Evolutionary conservation across 768 basidiomycete species (phyloP).

Genomic region (Tylopilus subfusipes): DNA sequence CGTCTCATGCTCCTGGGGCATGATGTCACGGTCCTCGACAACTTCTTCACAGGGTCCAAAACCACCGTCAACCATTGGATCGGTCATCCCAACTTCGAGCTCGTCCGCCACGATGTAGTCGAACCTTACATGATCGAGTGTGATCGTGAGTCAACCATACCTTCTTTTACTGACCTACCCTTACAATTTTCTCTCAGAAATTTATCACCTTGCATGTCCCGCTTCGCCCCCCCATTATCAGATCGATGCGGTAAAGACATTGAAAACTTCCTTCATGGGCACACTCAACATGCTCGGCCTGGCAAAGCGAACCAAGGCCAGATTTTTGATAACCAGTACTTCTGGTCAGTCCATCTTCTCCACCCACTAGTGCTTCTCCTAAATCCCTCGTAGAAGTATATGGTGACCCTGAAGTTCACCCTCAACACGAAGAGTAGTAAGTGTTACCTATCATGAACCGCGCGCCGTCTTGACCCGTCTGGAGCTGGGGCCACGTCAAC

Average conservation of each 20-base stretch:
- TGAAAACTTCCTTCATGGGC: conserved; percentile 98
- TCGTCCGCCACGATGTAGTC: conserved; percentile 96
- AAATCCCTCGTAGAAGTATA: conserved; percentile 71
- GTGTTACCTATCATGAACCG: conserved; percentile 24
- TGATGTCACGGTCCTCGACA: conserved; percentile 95
- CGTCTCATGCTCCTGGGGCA: conserved; percentile 97
- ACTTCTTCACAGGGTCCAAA: conserved; percentile 98
- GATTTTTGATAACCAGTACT: conserved; percentile 94
- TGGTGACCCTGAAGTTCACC: conserved; percentile 97
- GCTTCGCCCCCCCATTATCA: conserved; percentile 98
- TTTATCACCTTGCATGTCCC: conserved; percentile 97
- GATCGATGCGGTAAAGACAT: conserved; percentile 95
- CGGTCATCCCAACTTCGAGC: conserved; percentile 98
- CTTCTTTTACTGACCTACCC: not conserved
- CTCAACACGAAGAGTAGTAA: conserved; percentile 93
- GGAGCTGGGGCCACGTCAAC: conserved; percentile 97
- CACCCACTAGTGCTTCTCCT: not conserved
- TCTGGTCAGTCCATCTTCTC: conserved; percentile 57
- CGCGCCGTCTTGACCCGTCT: conserved; percentile 16
- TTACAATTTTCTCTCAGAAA: conserved; percentile 50
- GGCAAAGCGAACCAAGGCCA: conserved; percentile 94
- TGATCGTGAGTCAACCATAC: conserved; percentile 61
- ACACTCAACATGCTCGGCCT: conserved; percentile 98
- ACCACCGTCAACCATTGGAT: conserved; percentile 96
- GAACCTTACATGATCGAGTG: conserved; percentile 99